Base-by-base conservation (phyloP, 169 alveolate species). In the Cryptosporidium meleagridis region DNA sequence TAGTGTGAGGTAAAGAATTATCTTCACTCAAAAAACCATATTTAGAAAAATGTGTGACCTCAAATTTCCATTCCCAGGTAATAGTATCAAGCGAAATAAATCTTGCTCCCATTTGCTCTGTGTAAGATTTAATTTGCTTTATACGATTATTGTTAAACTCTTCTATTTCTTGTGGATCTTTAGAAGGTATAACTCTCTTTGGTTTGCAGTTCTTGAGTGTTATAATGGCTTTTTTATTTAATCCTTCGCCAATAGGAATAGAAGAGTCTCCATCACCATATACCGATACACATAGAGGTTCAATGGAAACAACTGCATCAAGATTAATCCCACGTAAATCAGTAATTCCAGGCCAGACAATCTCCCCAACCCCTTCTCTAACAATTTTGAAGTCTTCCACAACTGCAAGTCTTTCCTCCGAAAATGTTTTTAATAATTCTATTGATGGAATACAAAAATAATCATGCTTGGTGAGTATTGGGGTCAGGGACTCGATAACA, bases 321-420 rank as follows among this genome's bases (percentile, higher is more conserved):
- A 94, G 85, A 80, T 94, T 87, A 59, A 94, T 65, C n/a, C 94
- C 94, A 6, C 96, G 73, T 23, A 94, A 71, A 68, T 94, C 97
- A 10, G 96, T 93, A 85, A 80, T 55, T 8, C 97, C 97, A 21
- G 97, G 97, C 94, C 96, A 94, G 23, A 86, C 70, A 9, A 94
- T 93, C 75, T 91, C 94, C 6, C 97, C 97, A 85, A 85, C 91
- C 1, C 95, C 96, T n/a, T 85, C 92, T 31, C 93, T 69, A 16
- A 69, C 41, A 1, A 94, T 91, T 51, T 70, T 85, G 92, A 94
- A 94, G 72, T 94, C 97, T 91, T 73, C 91, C 18, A 94, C 95
- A 18, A 71, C 61, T 3, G 95, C 51, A 67, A 94, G 85, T 73
- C 93, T 94, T 53, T 85, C 92, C 68, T 94, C 96, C n/a, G 95